Percentiles rank a stretch among this genome's conserved stretches.
Evolutionary conservation across 257 asterid genomes (phyloP).

Genomic region (Jaltomata sinuosa): DNA sequence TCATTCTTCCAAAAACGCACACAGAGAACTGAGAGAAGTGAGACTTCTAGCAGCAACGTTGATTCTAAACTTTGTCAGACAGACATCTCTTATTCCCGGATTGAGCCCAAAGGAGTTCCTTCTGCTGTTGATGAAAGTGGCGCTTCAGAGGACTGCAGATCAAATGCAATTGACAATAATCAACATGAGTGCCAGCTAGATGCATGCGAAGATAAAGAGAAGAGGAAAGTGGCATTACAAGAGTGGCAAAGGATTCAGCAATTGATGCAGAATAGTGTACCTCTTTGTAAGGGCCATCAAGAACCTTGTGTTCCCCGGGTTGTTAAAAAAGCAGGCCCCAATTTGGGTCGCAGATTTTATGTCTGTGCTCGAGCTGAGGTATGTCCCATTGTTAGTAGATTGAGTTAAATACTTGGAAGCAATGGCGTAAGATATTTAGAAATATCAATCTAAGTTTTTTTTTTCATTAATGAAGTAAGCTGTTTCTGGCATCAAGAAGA

Average conservation of each 20-base stretch:
- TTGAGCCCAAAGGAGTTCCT: slow-evolving; percentile 18
- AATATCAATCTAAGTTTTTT: neutral
- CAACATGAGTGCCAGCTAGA: slow-evolving; percentile 19
- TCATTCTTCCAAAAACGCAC: slow-evolving; percentile 57
- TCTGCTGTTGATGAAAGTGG: slow-evolving; percentile 19
- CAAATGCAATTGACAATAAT: slow-evolving; percentile 14
- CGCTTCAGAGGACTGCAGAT: slow-evolving; percentile 17
- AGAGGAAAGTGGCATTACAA: slow-evolving; percentile 35
- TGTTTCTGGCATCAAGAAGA: neutral
- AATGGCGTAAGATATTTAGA: neutral
- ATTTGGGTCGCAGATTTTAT: slow-evolving; percentile 73
- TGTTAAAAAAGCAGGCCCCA: slow-evolving; percentile 90
- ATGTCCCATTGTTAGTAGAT: slow-evolving; percentile 8
- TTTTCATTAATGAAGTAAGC: neutral
- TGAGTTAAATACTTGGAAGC: neutral
- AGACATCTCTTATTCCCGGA: slow-evolving; percentile 20
- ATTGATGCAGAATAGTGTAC: slow-evolving; percentile 80
- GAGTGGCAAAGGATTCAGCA: slow-evolving; percentile 99
- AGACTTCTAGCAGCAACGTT: slow-evolving; percentile 12
- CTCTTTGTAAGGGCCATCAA: slow-evolving; percentile 90
- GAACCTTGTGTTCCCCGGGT: slow-evolving; percentile 87
- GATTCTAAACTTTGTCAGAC: slow-evolving; percentile 29
- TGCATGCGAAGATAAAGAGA: slow-evolving; percentile 33
- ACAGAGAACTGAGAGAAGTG: slow-evolving; percentile 14
- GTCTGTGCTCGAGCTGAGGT: slow-evolving; percentile 98